phyloP scores from a whole-genome alignment of 2,329 filamentous ascomycete species.

The Achaetomium macrosporum region DNA sequence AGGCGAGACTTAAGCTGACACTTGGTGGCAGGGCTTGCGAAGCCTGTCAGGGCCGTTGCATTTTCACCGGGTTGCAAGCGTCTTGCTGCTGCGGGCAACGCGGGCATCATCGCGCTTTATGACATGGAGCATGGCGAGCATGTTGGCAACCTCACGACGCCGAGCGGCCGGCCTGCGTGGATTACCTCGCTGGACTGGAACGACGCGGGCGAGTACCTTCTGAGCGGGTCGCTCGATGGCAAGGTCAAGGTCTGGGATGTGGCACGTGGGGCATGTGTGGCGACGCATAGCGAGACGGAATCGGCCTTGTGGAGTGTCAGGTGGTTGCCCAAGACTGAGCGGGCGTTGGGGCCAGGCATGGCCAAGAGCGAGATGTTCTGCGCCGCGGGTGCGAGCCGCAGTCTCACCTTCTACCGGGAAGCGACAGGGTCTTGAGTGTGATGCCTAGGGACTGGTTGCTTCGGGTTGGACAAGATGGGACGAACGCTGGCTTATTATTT shows the following conservation, averaged over 20 bases:
- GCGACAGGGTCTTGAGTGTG: constrained; percentile 52
- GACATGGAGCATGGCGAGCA: constrained; percentile 90
- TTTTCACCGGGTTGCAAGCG: constrained; percentile 84
- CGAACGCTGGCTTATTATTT: neutral
- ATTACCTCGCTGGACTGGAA: constrained; percentile 91
- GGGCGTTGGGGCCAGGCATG: constrained; percentile 32
- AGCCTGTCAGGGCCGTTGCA: constrained; percentile 75
- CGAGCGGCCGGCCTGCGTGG: constrained; percentile 55
- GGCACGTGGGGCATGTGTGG: constrained; percentile 75
- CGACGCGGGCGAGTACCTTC: constrained; percentile 81
- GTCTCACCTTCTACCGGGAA: constrained; percentile 77
- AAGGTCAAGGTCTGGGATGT: constrained; percentile 96
- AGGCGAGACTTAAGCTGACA: constrained; percentile 2
- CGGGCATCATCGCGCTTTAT: constrained; percentile 83
- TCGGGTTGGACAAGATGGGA: neutral
- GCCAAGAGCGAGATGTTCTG: constrained; percentile 65
- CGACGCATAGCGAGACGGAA: constrained; percentile 88
- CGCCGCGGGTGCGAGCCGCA: constrained; percentile 69
- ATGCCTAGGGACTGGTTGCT: neutral
- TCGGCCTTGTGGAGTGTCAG: constrained; percentile 77
- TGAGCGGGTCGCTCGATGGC: constrained; percentile 84
- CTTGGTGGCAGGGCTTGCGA: constrained; percentile 61
- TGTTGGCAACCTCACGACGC: constrained; percentile 64
- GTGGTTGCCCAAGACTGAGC: constrained; percentile 69
- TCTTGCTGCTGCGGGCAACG: constrained; percentile 85